Evolutionary conservation across 2,329 filamentous ascomycete species (phyloP), one percentile per base, ranked within the genome.

Genomic region (Dactylella cylindrospora): DNA sequence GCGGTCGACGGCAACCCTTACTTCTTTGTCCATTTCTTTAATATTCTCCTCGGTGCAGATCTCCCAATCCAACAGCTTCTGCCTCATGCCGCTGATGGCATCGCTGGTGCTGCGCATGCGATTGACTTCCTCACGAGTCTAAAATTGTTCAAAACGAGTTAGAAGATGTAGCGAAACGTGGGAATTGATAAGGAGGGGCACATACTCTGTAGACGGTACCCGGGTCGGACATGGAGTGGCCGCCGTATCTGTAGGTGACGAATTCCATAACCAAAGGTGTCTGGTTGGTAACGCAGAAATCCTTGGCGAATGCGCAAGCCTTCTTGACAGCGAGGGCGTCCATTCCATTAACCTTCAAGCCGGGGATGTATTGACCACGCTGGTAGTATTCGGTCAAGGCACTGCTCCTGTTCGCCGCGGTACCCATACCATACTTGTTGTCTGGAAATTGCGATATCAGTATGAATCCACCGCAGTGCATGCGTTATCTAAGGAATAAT

Each of bases 371-470:
- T 79, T 98, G 93, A 68, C 93, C 93, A 78, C 93, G 91, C 85
- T 97, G 97, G 84, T 98, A 97, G 85, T 98, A 98, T 76, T 98
- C 93, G 75, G 93, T 97, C 73, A 96, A 78, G 70, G 93, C 93
- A 64, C 93, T 91, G 65, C 93, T 90, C 71, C 93, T 90, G 76
- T 86, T 85, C 69, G 93, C 91, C 65, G 93, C 87, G 66, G 93
- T 98, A 78, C 93, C 93, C 93, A 98, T 98, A 76, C 93, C 93
- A 75, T 98, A 98, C 79, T 98, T 98, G 86, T 98, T 98, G 84
- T 98, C 90, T 95, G 52, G 13, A 23, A 17, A 26, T 38, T 28
- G 8, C 26, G 12, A 26, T 12, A 13, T 31, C 13, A 31, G 28
- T 13, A 9, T 13, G 13, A 13, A 9, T 31, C 9, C 13, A 13